Conservation (phyloP, 495 filamentous ascomycete species). For the Aeminium ludgeri region DNA sequence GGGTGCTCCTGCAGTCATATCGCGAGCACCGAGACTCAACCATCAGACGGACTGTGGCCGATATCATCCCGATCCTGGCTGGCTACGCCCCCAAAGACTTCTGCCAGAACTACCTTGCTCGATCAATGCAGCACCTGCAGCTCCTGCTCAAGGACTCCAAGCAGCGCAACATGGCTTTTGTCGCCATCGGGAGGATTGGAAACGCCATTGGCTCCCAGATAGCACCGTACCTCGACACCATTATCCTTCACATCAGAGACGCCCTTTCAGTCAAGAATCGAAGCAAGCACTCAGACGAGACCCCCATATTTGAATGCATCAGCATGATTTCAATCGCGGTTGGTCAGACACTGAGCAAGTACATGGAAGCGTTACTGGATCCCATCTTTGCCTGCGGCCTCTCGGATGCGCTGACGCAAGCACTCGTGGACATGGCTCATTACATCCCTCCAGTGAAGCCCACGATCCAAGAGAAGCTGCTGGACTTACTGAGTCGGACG, state of each 20-base stretch:
- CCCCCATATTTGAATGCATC: conserved; percentile 95
- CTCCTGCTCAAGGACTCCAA: conserved; percentile 90
- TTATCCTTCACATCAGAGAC: conserved; percentile 80
- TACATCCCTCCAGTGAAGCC: conserved; percentile 90
- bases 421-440: conserved; percentile 93
- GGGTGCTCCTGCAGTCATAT: conserved; percentile 50
- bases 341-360: conserved; percentile 90
- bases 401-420: conserved; percentile 80
- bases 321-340: conserved; percentile 90
- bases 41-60: conserved; percentile 73
- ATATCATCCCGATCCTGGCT: conserved; percentile 81
- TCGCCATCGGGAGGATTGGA: conserved; percentile 91
- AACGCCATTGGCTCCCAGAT: conserved; percentile 86
- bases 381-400: conserved; percentile 94
- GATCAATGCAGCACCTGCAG: conserved; percentile 93
- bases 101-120: conserved; percentile 62
- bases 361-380: conserved; percentile 89
- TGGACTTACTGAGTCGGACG: conserved; percentile 88
- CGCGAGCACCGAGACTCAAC: conserved; percentile 80
- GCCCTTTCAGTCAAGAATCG: conserved; percentile 70
- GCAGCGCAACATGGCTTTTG: conserved; percentile 79
- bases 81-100: conserved; percentile 83
- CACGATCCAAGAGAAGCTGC: conserved; percentile 78
- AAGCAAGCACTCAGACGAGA: conserved; percentile 58
- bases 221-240: conserved; percentile 84